phyloP scores from a whole-genome alignment of 192 early-diverging fungal species.

The Rhizoclosmatium globosum region DNA sequence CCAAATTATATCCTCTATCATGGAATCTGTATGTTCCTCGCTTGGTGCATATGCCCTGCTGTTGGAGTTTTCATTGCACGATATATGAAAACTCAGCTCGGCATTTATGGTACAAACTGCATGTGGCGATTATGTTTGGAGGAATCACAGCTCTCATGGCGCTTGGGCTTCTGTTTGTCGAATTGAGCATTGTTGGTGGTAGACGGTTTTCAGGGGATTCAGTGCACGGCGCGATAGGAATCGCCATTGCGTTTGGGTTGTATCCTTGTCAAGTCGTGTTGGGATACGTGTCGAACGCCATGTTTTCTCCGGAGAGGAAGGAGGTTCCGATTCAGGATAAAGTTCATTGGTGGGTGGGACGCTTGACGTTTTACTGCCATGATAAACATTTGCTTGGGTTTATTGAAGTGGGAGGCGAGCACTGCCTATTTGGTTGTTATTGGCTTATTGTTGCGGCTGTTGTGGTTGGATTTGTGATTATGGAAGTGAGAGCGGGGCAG shows the following conservation, averaged over 20 bases:
- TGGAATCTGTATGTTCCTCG: constrained; percentile 42
- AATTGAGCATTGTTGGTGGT: constrained; percentile 17
- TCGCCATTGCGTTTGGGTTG: constrained; percentile 13
- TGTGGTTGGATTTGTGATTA: background rate
- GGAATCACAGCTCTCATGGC: constrained; percentile 28
- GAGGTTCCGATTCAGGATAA: constrained; percentile 49
- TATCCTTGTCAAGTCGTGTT: constrained; percentile 41
- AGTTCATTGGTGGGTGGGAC: constrained; percentile 45
- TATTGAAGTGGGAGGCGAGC: background rate
- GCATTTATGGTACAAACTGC: constrained; percentile 50
- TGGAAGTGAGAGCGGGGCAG: constrained; percentile 10
- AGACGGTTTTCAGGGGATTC: background rate
- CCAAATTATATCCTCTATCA: constrained; percentile 26
- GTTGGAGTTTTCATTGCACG: constrained; percentile 50
- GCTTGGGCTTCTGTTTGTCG: constrained; percentile 39
- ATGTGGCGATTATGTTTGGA: constrained; percentile 42
- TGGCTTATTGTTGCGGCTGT: background rate
- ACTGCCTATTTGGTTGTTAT: background rate
- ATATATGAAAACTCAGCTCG: constrained; percentile 46
- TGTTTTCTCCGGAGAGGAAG: constrained; percentile 38
- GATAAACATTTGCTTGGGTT: constrained; percentile 2
- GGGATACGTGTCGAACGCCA: constrained; percentile 40
- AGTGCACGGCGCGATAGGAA: constrained; percentile 24
- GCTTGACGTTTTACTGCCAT: background rate
- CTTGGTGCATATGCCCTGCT: constrained; percentile 43